Percentiles rank a stretch among this genome's conserved stretches.
Evolutionary conservation across 2,329 filamentous ascomycete species (phyloP).

Genomic region (Arachnomyces sp.): DNA sequence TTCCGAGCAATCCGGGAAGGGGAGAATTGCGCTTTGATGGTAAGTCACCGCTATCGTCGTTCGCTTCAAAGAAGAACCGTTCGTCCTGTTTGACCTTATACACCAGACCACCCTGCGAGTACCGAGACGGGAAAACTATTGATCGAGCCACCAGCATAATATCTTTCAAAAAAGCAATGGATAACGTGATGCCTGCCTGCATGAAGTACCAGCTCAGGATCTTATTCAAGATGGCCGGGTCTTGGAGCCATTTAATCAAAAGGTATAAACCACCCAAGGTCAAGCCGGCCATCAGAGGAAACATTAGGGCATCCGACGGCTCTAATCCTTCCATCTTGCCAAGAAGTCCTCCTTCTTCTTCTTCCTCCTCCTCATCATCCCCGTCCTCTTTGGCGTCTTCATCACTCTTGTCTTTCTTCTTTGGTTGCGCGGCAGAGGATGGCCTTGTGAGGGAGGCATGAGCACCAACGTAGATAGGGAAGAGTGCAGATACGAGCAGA

Average conservation of each 20-base stretch:
- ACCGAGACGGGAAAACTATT: constrained; percentile 66
- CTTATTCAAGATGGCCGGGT: constrained; percentile 73
- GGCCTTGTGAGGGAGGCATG: constrained; percentile 81
- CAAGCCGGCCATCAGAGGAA: constrained; percentile 68
- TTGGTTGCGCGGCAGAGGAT: constrained; percentile 63
- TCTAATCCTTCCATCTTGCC: constrained; percentile 62
- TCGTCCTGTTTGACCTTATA: constrained; percentile 39
- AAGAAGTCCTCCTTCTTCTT: constrained; percentile 44
- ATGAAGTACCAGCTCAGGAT: constrained; percentile 80
- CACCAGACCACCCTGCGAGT: constrained; percentile 45
- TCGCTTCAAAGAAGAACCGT: constrained; percentile 20
- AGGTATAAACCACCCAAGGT: constrained; percentile 74
- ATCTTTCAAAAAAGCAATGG: constrained; percentile 68
- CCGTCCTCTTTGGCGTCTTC: constrained; percentile 21
- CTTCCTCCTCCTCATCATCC: constrained; percentile 35
- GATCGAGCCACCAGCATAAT: constrained; percentile 55
- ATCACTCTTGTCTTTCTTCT: constrained; percentile 40
- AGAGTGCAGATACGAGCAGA: constrained; percentile 61
- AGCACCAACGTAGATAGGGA: constrained; percentile 76
- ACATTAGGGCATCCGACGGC: constrained; percentile 72
- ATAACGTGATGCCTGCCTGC: constrained; percentile 66
- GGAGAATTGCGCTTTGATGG: constrained; percentile 34
- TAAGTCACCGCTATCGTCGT: constrained; percentile 11
- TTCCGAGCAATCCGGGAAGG: constrained; percentile 44
- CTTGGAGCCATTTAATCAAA: constrained; percentile 79